phyloP scores from a whole-genome alignment of 495 filamentous ascomycete species.

The Neurospora sp. region DNA sequence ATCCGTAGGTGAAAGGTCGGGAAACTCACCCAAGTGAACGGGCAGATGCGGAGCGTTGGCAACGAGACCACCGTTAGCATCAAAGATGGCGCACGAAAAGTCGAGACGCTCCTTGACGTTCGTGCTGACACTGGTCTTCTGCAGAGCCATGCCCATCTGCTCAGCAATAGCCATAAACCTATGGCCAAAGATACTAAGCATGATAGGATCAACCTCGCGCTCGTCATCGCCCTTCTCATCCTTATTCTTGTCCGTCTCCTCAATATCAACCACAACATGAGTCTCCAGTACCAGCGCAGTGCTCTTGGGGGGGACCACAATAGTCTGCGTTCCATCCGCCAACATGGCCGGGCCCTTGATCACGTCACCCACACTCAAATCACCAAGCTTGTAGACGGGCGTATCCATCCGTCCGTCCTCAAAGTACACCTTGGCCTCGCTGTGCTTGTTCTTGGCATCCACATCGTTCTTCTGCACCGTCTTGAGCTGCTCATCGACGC shows the following conservation, averaged over 20 bases:
- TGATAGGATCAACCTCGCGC: conserved; percentile 69
- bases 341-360: conserved; percentile 82
- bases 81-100: conserved; percentile 94
- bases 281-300: conserved; percentile 64
- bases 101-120: conserved; percentile 97
- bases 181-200: conserved; percentile 91
- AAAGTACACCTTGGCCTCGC: conserved; percentile 54
- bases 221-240: conserved; percentile 34
- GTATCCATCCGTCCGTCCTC: conserved; percentile 69
- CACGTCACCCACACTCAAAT: conserved; percentile 65
- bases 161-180: conserved; percentile 99
- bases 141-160: conserved; percentile 91
- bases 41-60: conserved; percentile 94
- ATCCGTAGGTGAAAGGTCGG: too few relatives aligned
- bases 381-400: conserved; percentile 73
- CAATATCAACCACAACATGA: conserved; percentile 65
- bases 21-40: conserved; percentile 67
- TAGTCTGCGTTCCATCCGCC: conserved; percentile 92
- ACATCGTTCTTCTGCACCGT: conserved; percentile 43
- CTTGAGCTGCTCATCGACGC: conserved; percentile 69
- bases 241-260: conserved; percentile 45
- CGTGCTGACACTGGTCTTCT: conserved; percentile 95
- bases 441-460: conserved; percentile 45
- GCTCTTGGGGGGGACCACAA: conserved; percentile 77
- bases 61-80: conserved; percentile 79